These are phyloP conservation scores for Solanum microdontum DNA, from an alignment of 257 asterid species.

Conservation along the genomic window DNA sequence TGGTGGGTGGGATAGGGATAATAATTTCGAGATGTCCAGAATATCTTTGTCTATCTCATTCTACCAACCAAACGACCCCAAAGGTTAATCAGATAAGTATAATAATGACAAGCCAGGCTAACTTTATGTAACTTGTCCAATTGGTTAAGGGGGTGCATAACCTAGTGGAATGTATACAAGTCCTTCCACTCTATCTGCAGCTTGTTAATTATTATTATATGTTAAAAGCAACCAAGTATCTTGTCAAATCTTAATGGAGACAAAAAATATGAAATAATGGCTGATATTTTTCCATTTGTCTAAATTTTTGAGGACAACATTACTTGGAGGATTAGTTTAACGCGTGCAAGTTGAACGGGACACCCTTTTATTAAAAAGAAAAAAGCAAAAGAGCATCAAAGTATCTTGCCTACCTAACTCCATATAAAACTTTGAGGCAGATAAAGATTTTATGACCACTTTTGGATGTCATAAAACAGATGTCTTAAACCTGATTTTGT, in stretches of 20 bases:
- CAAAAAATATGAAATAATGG: background rate
- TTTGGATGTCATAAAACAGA: background rate
- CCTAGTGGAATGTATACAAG: background rate
- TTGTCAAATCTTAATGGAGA: background rate
- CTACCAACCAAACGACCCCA: background rate
- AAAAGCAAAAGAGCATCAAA: background rate
- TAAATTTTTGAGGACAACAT: background rate
- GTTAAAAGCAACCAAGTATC: background rate
- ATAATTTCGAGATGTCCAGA: background rate
- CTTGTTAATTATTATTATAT: background rate
- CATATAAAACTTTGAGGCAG: background rate
- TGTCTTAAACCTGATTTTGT: background rate
- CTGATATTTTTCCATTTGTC: background rate
- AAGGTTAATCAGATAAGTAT: background rate
- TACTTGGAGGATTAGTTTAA: background rate
- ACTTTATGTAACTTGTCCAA: background rate
- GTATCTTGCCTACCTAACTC: background rate
- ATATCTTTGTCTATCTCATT: background rate
- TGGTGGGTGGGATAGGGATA: background rate
- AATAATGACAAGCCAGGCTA: background rate
- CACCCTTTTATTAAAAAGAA: background rate
- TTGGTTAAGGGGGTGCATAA: background rate
- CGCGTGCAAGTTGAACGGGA: background rate
- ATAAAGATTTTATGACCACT: background rate
- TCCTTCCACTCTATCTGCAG: background rate